Evolutionary conservation across 148 eudicot species (phyloP), one percentile per base, ranked within the genome.

Genomic region (Polygonum aviculare): DNA sequence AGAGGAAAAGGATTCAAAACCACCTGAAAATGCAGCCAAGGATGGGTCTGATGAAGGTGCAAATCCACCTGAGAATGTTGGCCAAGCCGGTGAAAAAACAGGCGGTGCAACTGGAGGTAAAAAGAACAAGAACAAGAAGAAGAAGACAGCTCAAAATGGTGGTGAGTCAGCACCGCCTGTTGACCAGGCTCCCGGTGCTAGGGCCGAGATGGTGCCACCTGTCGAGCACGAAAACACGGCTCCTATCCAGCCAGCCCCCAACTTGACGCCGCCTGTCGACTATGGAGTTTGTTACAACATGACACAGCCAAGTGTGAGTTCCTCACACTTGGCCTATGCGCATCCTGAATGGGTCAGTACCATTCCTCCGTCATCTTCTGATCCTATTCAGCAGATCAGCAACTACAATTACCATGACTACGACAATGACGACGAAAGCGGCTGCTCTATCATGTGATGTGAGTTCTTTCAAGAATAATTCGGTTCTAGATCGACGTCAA

Each of bases 121-220:
- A 12, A 77, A 82, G 49, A 83, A 81, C 70, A 82, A 81, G 78
- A 83, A 78, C n/a, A 81, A 81, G 74, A 81, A 84, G 59, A 73
- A 8, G 77, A 60, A 62, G n/a, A 74, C 52, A 3, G 4, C 19
- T 35, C 41, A 69, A 69, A 15, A 69, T 69, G 31, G 31, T 26
- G 72, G 44, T 69, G 72, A 57, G 63, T 9, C 63, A 21, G 33
- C 35, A n/a, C 63, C 19, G 0, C 63, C 55, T 14, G 55, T 51
- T 15, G n/a, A 18, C 12, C 16, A 49, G 52, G 52, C 16, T 15
- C 16, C 52, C 2, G 52, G 4, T 14, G n/a, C 55, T 12, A 6
- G 6, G 10, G n/a, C 19, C 16, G n/a, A 15, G 55, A 51, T 51
- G n/a, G n/a, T 51, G 63, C 63, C 35, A 57, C 31, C 35, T 57